Evolutionary conservation across 345 rosid genomes (phyloP), one percentile per base, ranked within the genome.

Genomic region (Corchorus olitorius): DNA sequence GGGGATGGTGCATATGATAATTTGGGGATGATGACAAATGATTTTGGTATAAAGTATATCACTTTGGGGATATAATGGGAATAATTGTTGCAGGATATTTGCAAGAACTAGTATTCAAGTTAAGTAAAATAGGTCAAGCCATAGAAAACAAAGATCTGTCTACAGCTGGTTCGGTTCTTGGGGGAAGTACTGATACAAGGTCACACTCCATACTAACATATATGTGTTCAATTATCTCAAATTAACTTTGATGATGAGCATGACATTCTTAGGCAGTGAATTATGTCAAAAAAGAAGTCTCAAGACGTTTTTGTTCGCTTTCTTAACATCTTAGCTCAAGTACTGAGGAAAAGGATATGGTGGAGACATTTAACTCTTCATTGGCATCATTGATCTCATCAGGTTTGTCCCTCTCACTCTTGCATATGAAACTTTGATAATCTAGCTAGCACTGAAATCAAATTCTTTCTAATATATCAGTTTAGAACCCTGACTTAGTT

Each of bases 61-160:
- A n/a, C n/a, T n/a, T n/a, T n/a, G n/a, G n/a, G n/a, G n/a, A n/a
- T n/a, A n/a, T n/a, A n/a, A n/a, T n/a, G n/a, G n/a, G n/a, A n/a
- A n/a, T n/a, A n/a, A n/a, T n/a, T 79, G 69, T 70, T 76, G 71
- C 92, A 93, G 97, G 94, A 64, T 93, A 89, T 86, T 79, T 93
- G 89, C 98, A 92, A 82, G 98, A 96, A 75, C 79, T 93, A 13
- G 98, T 92, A 66, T 93, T 86, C 85, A 92, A 91, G 89, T 79
- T 96, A 78, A 96, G 97, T 80, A 87, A 91, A 92, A 90, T 91
- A 56, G 98, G 97, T 27, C 91, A 91, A 87, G 97, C 97, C 75
- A 91, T 93, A 71, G 99, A 96, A 33, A 93, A 85, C 46, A 88
- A 91, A 76, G 98, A 96, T 81, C 84, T 96, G 27, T 45, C 87